These are phyloP conservation scores for Lineolata rhizophorae DNA, from an alignment of 495 filamentous ascomycete genomes.

Conservation along the genomic window DNA sequence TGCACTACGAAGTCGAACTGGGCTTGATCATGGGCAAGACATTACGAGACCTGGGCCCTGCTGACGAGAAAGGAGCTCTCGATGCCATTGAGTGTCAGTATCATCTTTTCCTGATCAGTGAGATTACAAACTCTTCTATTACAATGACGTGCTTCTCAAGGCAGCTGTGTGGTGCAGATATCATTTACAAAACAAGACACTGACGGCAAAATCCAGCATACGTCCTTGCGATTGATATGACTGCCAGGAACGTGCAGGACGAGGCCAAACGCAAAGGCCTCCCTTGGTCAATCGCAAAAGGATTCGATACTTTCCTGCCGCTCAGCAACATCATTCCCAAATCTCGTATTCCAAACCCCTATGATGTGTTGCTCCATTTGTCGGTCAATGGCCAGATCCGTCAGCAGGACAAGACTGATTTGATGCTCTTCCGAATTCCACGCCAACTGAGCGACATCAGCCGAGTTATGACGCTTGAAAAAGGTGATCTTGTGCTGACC, in stretches of 20 bases:
- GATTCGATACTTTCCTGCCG: slow-evolving; percentile 92
- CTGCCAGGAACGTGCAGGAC: slow-evolving; percentile 77
- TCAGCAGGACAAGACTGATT: slow-evolving; percentile 65
- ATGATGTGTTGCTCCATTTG: slow-evolving; percentile 66
- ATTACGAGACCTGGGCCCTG: slow-evolving; percentile 46
- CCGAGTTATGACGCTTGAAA: slow-evolving; percentile 78
- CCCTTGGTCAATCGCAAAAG: slow-evolving; percentile 91
- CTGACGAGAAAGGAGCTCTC: slow-evolving; percentile 32
- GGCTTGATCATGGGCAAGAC: slow-evolving; percentile 66
- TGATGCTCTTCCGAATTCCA: slow-evolving; percentile 91
- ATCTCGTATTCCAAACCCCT: slow-evolving; percentile 59
- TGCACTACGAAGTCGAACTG: slow-evolving; percentile 94
- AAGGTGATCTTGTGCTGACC: slow-evolving; percentile 81
- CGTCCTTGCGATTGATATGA: slow-evolving; percentile 80
- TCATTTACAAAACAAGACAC: neutral
- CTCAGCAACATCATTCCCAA: slow-evolving; percentile 59
- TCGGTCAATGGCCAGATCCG: slow-evolving; percentile 49
- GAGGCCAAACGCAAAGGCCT: slow-evolving; percentile 91
- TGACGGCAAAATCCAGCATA: slow-evolving; percentile 33
- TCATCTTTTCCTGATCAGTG: neutral
- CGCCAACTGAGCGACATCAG: slow-evolving; percentile 72
- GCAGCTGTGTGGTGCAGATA: neutral
- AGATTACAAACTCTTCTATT: neutral
- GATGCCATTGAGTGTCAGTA: slow-evolving; percentile 29
- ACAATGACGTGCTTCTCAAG: neutral